Base-by-base conservation (phyloP, 2,329 filamentous ascomycete genomes). In the Cytospora chrysosperma region DNA sequence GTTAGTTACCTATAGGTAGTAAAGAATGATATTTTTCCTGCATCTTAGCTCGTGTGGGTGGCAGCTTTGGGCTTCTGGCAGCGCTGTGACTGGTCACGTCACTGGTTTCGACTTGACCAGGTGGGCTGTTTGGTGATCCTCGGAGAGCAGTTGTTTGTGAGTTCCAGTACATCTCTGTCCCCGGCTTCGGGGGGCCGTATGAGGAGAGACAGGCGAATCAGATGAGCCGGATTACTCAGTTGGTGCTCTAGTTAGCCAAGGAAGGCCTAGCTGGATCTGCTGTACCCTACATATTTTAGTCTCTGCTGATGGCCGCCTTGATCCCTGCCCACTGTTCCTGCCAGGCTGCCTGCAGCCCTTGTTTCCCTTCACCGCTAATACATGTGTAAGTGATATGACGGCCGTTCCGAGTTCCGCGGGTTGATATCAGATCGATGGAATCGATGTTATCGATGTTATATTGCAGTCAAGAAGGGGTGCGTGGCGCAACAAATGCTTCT, bases 11-110 rank as follows among this genome's bases (percentile, higher is more conserved):
- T n/a, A n/a, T n/a, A n/a, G n/a, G n/a, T n/a, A n/a, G n/a, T n/a
- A n/a, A n/a, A n/a, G n/a, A n/a, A n/a, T 49, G 47, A 40, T 27
- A 26, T 21, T 47, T 47, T 43, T 24, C n/a, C 24, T 47, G 43
- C 43, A 47, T 13, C n/a, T 47, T 47, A 47, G 43, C 43, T 13
- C n/a, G 43, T 47, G 43, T 34, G n/a, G 43, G 43, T 47, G 43
- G 9, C n/a, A 47, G 10, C 43, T 47, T 24, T 21, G 43, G 40
- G 6, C 4, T 30, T 30, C 9, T 30, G 28, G 28, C 28, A 21
- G 19, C n/a, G 9, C 40, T 47, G 40, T n/a, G 40, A 47, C 40
- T 47, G 56, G 56, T 58, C 56, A 58, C n/a, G 56, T 58, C 43
- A 47, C 43, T 47, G n/a, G n/a, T 47, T n/a, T 34, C 32, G 6